Base-by-base conservation (phyloP, 306 rosid genomes). In the Malus asiatica region DNA sequence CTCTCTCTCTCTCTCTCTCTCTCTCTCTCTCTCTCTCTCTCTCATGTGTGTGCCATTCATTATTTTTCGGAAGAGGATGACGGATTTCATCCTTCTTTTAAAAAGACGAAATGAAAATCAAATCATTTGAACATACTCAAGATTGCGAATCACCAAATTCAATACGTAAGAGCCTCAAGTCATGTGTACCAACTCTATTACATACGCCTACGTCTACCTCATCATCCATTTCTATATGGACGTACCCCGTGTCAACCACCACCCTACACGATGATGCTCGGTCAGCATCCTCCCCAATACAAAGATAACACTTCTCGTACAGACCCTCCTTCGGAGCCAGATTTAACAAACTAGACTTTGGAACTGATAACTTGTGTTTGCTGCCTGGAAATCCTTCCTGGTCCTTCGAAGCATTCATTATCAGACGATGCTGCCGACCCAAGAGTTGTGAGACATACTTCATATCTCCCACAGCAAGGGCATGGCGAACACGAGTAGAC, bases 241-340 rank as follows among this genome's bases (percentile, higher is more conserved):
- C 84, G 71, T 83, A 80, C 57, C 78, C 82, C 48, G 74, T 75
- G 84, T 92, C 96, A 72, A 94, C 85, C 22, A 87, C 90, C 76
- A 92, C 88, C 72, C 85, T 89, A 87, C 97, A 89, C 14, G 29
- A n/a, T 14, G 82, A 88, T 76, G 72, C 61, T 76, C 44, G 29
- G 8, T 45, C 27, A 4, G 73, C 83, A 55, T 88, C 86, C 5
- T 81, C 83, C 48, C 79, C 84, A 48, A 87, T 71, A 64, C 72
- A 75, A 45, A 89, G 55, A 63, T 62, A 72, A 75, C 99, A 92
- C 58, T 86, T 88, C 65, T 84, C 89, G 63, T 95, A 92, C 6
- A 90, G 80, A 82, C 99, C 99, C 85, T 95, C 99, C 84, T 82
- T 92, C 16, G 99, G 99, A 22, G 92, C 88, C 70, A 89, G 84